Percentiles rank a stretch among this genome's conserved stretches.
These are phyloP conservation scores for Priceomyces medius DNA, from an alignment of 805 yeast species.

Conservation along the genomic window DNA sequence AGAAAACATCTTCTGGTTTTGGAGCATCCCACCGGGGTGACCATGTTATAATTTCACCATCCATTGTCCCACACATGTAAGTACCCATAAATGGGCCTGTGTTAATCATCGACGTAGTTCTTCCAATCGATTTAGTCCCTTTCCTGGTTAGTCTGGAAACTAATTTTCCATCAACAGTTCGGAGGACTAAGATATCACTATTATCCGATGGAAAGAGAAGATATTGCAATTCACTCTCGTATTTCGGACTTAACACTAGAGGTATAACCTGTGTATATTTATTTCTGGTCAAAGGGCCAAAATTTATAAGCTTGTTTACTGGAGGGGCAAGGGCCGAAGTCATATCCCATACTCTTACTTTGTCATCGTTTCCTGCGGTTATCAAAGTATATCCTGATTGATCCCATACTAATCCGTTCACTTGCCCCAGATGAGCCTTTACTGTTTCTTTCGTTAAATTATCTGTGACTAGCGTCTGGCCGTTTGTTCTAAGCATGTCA, in stretches of 20 bases:
- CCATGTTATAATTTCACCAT: constrained; percentile 67
- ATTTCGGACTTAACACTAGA: constrained; percentile 49
- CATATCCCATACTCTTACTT: constrained; percentile 76
- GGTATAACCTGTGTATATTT: constrained; percentile 50
- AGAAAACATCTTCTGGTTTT: constrained; percentile 2
- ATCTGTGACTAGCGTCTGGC: constrained; percentile 10
- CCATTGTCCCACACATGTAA: constrained; percentile 61
- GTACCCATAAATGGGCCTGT: constrained; percentile 45
- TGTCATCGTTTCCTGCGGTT: constrained; percentile 79
- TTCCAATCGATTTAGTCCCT: constrained; percentile 36
- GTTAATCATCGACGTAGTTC: constrained; percentile 54
- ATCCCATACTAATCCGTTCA: constrained; percentile 79
- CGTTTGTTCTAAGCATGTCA: constrained; percentile 52
- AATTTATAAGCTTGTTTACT: constrained; percentile 63
- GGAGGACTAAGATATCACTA: constrained; percentile 63
- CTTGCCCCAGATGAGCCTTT: constrained; percentile 74
- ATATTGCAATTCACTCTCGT: constrained; percentile 56
- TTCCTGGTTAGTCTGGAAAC: constrained; percentile 53
- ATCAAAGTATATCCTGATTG: constrained; percentile 60
- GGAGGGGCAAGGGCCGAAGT: constrained; percentile 36
- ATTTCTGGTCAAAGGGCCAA: constrained; percentile 76
- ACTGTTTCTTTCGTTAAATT: constrained; percentile 34
- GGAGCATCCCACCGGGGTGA: constrained; percentile 24
- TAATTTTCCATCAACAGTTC: constrained; percentile 61
- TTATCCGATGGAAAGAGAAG: constrained; percentile 73